Conservation (phyloP, 306 rosid species). For the Quercus engelmannii region DNA sequence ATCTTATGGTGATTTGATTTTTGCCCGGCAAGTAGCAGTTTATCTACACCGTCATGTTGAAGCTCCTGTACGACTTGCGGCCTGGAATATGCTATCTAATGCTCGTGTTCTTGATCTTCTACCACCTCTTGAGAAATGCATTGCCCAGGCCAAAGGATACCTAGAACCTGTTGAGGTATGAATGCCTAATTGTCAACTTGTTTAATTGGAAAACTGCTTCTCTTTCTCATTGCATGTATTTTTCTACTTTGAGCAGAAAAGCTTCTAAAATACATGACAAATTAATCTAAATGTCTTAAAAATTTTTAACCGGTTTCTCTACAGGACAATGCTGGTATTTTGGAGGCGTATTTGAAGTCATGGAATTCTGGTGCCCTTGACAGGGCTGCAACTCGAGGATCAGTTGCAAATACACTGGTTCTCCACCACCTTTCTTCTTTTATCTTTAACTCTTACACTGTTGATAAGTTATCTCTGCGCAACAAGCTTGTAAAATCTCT, state of each 20-base stretch:
- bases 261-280: neutral
- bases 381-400: slow-evolving; percentile 70
- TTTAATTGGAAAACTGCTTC: neutral
- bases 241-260: neutral
- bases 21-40: slow-evolving; percentile 85
- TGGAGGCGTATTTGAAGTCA: slow-evolving; percentile 79
- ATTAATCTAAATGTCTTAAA: neutral
- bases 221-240: neutral
- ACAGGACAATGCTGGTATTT: slow-evolving; percentile 68
- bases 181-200: slow-evolving; percentile 1
- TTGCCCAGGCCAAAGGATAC: slow-evolving; percentile 68
- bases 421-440: slow-evolving; percentile 82
- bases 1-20: slow-evolving; percentile 79
- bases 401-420: slow-evolving; percentile 58
- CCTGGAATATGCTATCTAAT: slow-evolving; percentile 76
- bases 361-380: slow-evolving; percentile 91
- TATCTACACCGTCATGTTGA: slow-evolving; percentile 79
- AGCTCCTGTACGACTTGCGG: slow-evolving; percentile 65
- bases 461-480: slow-evolving; percentile 51
- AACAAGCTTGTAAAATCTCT: slow-evolving; percentile 74
- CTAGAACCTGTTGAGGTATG: slow-evolving; percentile 87
- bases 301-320: slow-evolving; percentile 5
- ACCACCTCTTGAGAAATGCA: slow-evolving; percentile 73
- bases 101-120: slow-evolving; percentile 86
- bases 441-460: slow-evolving; percentile 40